Evolutionary conservation across 73 alveolate genomes (phyloP).

Genomic region (Uronychia setigera): DNA sequence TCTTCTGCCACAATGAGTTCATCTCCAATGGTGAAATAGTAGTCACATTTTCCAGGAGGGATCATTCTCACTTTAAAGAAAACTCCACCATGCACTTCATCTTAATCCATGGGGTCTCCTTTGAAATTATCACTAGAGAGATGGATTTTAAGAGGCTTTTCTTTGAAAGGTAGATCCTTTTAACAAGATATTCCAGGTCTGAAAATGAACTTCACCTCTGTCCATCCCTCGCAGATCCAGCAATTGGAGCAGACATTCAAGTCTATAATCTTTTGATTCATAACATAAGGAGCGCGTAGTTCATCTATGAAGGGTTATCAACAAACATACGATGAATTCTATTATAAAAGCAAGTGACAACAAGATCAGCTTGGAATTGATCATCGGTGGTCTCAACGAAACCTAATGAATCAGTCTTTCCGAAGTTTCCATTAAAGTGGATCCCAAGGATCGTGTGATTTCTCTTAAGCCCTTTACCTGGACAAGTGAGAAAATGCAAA

Average conservation of each 20-base stretch:
- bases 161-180: not conserved
- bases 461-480: slow-evolving; percentile 41
- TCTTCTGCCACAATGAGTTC: slow-evolving; percentile 11
- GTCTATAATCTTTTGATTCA: not conserved
- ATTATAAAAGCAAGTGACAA: not conserved
- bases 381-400: slow-evolving; percentile 31
- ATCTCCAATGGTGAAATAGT: slow-evolving; percentile 13
- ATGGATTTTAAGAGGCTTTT: slow-evolving; percentile 4
- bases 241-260: slow-evolving; percentile 41
- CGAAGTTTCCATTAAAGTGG: slow-evolving; percentile 61
- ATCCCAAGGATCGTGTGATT: slow-evolving; percentile 63
- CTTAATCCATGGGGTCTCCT: slow-evolving; percentile 14
- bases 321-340: not conserved
- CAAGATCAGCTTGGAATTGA: not conserved
- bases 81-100: not conserved
- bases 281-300: not conserved
- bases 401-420: slow-evolving; percentile 45
- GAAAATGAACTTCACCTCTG: slow-evolving; percentile 75
- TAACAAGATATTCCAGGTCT: slow-evolving; percentile 17
- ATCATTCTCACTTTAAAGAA: slow-evolving; percentile 24
- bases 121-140: slow-evolving; percentile 11
- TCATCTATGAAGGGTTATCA: not conserved
- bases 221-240: slow-evolving; percentile 97
- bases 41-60: slow-evolving; percentile 29
- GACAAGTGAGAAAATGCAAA: not conserved